phyloP scores from a whole-genome alignment of 2,329 filamentous ascomycete genomes.

The Elsinoe necatrix region DNA sequence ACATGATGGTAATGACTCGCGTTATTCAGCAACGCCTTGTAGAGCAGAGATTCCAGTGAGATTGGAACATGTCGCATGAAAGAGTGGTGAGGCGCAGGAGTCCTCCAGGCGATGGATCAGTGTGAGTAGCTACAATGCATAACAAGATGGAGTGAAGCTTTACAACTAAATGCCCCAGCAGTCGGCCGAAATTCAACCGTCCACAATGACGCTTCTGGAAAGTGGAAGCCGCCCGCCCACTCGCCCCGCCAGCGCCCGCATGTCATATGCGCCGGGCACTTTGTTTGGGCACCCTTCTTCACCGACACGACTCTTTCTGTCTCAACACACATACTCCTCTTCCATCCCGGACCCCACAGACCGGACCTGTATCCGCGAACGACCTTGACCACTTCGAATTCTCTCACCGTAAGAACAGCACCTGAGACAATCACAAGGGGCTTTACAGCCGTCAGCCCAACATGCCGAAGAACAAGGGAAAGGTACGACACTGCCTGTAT shows the following conservation, averaged over 20 bases:
- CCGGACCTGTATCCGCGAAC: slow-evolving; percentile 6
- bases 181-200: slow-evolving; percentile 7
- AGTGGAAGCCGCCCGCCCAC: slow-evolving; percentile 1
- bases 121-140: background rate
- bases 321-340: background rate
- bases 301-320: background rate
- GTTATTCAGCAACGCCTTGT: background rate
- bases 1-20: background rate
- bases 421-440: slow-evolving; percentile 12
- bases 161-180: background rate
- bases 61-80: slow-evolving; percentile 6
- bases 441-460: slow-evolving; percentile 31
- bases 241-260: slow-evolving; percentile 7
- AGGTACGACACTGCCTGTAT: slow-evolving; percentile 51
- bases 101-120: background rate
- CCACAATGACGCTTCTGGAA: slow-evolving; percentile 12
- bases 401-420: background rate
- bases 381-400: slow-evolving; percentile 2
- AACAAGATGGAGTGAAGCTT: background rate
- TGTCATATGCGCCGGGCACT: slow-evolving; percentile 10
- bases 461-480: slow-evolving; percentile 99
- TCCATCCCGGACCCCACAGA: slow-evolving; percentile 1
- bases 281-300: slow-evolving; percentile 6
- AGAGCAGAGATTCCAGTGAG: slow-evolving; percentile 15
- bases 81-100: background rate